phyloP scores from a whole-genome alignment of 2,329 filamentous ascomycete genomes.

The Aspergillus transmontanensis region DNA sequence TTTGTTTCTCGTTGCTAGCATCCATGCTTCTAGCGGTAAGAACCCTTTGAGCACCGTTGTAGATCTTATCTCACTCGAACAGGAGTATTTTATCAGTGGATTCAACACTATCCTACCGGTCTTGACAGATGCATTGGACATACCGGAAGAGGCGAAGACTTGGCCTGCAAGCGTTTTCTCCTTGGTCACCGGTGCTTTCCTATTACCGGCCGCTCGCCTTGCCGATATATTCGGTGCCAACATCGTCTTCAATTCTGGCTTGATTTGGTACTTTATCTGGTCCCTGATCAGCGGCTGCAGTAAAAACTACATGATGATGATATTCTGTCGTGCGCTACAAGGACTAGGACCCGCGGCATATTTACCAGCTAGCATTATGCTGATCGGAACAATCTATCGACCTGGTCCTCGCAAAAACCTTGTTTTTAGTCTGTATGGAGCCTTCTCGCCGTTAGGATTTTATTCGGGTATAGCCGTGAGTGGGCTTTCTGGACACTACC shows the following conservation, averaged over 20 bases:
- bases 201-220: slow-evolving; percentile 9
- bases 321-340: slow-evolving; percentile 14
- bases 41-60: not conserved
- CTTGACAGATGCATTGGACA: slow-evolving; percentile 7
- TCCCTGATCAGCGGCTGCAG: slow-evolving; percentile 7
- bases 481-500: slow-evolving; percentile 7
- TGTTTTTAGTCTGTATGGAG: slow-evolving; percentile 13
- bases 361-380: slow-evolving; percentile 7
- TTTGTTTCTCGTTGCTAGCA: not conserved
- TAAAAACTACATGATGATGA: slow-evolving; percentile 13
- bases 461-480: slow-evolving; percentile 12
- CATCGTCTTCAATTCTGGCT: slow-evolving; percentile 5
- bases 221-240: slow-evolving; percentile 14
- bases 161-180: slow-evolving; percentile 16
- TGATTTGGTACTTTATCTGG: slow-evolving; percentile 11
- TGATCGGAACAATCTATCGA: slow-evolving; percentile 12
- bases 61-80: not conserved
- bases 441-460: slow-evolving; percentile 12
- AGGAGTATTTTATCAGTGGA: not conserved
- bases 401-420: slow-evolving; percentile 13
- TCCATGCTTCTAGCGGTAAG: not conserved
- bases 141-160: slow-evolving; percentile 9
- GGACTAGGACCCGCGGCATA: slow-evolving; percentile 10
- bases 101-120: slow-evolving; percentile 13
- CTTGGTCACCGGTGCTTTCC: slow-evolving; percentile 11